Conservation (phyloP, 306 rosid species). For the Sophora flavescens region DNA sequence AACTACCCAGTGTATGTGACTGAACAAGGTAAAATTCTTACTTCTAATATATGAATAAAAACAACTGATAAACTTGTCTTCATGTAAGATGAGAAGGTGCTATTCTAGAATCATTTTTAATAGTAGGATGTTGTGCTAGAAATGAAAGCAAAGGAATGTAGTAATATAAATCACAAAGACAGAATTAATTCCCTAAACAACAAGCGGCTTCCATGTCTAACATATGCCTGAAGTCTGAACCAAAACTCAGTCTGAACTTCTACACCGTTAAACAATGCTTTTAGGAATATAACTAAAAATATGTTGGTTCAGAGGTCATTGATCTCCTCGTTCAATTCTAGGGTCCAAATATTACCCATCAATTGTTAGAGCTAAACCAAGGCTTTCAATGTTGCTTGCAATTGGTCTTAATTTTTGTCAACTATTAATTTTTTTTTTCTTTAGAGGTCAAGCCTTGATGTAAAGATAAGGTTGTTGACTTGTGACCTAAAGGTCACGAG, state of each 20-base stretch:
- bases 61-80: too few species aligned
- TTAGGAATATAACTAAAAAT: background rate
- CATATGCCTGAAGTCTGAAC: background rate
- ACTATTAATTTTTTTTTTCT: background rate
- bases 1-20: constrained; percentile 1
- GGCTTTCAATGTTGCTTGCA: background rate
- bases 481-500: too few species aligned
- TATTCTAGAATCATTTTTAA: too few species aligned
- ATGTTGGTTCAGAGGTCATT: background rate
- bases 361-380: background rate
- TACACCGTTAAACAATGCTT: too few species aligned
- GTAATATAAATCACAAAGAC: too few species aligned
- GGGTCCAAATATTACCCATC: background rate
- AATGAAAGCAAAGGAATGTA: too few species aligned
- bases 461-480: too few species aligned
- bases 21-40: background rate
- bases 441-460: too few species aligned
- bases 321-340: background rate
- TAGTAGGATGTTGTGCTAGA: too few species aligned
- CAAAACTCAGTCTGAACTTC: background rate
- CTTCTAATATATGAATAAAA: too few species aligned
- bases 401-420: background rate
- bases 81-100: too few species aligned
- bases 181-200: too few species aligned
- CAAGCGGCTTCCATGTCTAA: background rate